A percentile compares a stretch with the other conserved stretches of the same genome.
Conservation (phyloP, 2,329 filamentous ascomycete species). For the Samsoniella hepiali region DNA sequence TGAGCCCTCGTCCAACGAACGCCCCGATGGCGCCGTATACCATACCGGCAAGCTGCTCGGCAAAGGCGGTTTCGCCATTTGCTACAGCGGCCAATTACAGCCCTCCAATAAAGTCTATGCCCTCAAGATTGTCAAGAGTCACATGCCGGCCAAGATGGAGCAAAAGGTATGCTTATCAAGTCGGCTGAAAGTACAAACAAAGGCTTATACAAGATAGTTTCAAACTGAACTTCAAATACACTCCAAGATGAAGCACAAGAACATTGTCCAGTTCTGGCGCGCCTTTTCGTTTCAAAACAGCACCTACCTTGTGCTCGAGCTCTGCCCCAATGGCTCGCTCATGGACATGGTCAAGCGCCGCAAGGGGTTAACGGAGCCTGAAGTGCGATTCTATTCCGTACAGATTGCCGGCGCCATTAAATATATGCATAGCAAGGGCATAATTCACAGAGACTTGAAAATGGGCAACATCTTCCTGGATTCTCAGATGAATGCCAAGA, state of each 20-base stretch:
- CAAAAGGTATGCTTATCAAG: constrained; percentile 60
- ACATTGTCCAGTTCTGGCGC: constrained; percentile 92
- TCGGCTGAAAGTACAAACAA: background rate
- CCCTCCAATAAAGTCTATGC: constrained; percentile 67
- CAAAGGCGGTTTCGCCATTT: constrained; percentile 80
- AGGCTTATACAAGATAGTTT: constrained; percentile 44
- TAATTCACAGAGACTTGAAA: constrained; percentile 95
- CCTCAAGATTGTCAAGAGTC: constrained; percentile 78
- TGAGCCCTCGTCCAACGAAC: constrained; percentile 65
- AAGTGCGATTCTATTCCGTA: constrained; percentile 89
- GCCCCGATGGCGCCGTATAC: constrained; percentile 68
- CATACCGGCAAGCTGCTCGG: constrained; percentile 71
- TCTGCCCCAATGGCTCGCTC: constrained; percentile 92
- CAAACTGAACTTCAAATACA: constrained; percentile 93
- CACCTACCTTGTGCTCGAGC: constrained; percentile 90
- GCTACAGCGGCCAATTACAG: constrained; percentile 67
- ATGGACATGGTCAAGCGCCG: constrained; percentile 97
- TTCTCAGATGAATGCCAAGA: constrained; percentile 92
- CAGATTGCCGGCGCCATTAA: constrained; percentile 97
- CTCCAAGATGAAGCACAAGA: constrained; percentile 93
- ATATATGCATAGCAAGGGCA: constrained; percentile 92
- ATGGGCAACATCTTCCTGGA: constrained; percentile 98
- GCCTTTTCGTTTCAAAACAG: constrained; percentile 87
- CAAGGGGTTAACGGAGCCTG: constrained; percentile 85
- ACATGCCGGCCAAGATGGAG: constrained; percentile 79